Conservation (phyloP, 306 rosid species). For the Hylodesmum podocarpum region DNA sequence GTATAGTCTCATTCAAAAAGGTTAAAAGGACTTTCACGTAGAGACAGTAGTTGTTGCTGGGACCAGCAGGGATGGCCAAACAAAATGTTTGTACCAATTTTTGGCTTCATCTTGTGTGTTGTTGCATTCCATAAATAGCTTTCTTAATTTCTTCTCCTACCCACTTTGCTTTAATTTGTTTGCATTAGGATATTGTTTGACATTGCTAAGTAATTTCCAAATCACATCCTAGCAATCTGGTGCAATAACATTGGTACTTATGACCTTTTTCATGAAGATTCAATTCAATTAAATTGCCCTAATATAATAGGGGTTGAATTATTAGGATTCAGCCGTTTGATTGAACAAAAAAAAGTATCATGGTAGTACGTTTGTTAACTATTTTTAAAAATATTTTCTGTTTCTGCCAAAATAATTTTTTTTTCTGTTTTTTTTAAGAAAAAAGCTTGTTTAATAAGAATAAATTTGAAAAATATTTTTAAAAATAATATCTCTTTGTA, state of each 20-base stretch:
- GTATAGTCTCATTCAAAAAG: conserved; percentile 14
- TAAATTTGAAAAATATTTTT: no score
- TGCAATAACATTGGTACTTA: neutral
- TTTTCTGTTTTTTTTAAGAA: no score
- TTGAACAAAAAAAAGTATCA: neutral
- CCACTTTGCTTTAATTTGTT: conserved; percentile 12
- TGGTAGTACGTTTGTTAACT: no score
- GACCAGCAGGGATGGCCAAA: conserved; percentile 40
- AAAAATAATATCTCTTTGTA: no score
- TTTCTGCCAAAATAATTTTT: no score
- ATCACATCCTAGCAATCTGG: neutral
- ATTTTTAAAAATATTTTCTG: no score
- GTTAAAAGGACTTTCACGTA: neutral
- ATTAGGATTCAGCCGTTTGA: neutral
- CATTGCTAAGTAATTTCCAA: neutral
- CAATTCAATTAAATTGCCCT: no score
- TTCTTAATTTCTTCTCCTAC: conserved; percentile 2
- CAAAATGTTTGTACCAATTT: conserved; percentile 18
- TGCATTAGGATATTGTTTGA: conserved; percentile 27
- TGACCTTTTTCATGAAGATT: no score
- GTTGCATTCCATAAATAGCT: conserved; percentile 31
- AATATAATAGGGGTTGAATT: neutral
- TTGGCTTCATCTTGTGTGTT: conserved; percentile 30
- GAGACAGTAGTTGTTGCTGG: conserved; percentile 39
- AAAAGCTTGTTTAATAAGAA: no score